These are phyloP conservation scores for Neurospora sp. DNA, from an alignment of 495 filamentous ascomycete genomes.

Conservation along the genomic window DNA sequence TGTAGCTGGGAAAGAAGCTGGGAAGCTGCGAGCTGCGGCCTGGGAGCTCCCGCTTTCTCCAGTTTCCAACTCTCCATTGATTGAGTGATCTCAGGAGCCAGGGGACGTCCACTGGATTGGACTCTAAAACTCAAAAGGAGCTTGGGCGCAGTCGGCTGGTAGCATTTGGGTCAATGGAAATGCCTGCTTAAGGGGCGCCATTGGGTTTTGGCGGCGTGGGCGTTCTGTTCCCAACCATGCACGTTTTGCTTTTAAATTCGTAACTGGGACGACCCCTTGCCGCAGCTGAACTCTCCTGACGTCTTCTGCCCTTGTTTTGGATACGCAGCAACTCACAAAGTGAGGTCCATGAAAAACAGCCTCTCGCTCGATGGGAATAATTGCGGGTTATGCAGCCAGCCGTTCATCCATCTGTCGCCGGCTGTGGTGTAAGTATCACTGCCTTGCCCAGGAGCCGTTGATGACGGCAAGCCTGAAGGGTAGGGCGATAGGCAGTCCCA, in stretches of 20 bases:
- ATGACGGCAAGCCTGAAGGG: neutral
- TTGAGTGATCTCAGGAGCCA: neutral
- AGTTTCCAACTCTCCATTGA: neutral
- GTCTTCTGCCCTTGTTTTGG: neutral
- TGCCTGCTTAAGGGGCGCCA: neutral
- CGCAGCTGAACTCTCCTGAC: neutral
- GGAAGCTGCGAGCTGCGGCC: neutral
- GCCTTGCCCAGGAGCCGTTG: neutral
- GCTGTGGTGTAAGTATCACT: neutral
- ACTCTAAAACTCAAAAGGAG: neutral
- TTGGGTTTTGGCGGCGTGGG: neutral
- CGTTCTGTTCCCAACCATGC: neutral
- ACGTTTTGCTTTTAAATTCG: neutral
- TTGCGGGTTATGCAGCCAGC: neutral
- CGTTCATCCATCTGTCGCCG: neutral
- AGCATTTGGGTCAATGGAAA: neutral
- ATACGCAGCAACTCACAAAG: neutral
- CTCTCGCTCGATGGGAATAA: neutral
- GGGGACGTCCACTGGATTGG: neutral
- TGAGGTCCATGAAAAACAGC: neutral
- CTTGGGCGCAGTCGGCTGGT: neutral
- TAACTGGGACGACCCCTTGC: neutral
- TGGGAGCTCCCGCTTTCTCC: neutral
- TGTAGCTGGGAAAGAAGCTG: neutral
- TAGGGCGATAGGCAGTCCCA: neutral